These are phyloP conservation scores for Trichophyton rubrum DNA, from an alignment of 2,329 filamentous ascomycete genomes.

Conservation along the genomic window DNA sequence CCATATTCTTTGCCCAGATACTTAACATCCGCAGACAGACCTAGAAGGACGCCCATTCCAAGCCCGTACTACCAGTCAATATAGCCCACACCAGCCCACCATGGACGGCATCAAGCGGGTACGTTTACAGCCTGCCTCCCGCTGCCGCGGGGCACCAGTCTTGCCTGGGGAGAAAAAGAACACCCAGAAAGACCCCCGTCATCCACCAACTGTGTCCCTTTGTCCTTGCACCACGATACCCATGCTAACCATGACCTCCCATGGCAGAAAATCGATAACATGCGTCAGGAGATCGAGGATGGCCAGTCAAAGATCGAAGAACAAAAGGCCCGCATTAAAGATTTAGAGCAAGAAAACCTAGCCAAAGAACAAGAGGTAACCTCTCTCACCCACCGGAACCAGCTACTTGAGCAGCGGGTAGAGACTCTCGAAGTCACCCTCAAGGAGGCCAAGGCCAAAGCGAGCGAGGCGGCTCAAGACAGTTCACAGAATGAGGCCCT, in stretches of 20 bases:
- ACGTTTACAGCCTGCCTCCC: constrained; percentile 30
- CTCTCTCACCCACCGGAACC: constrained; percentile 90
- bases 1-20: background rate
- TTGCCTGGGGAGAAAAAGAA: background rate
- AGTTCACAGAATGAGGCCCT: constrained; percentile 85
- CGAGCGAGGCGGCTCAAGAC: constrained; percentile 68
- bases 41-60: constrained; percentile 3
- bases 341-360: constrained; percentile 85
- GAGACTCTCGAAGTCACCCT: constrained; percentile 80
- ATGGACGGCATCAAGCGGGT: constrained; percentile 92
- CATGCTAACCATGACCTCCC: background rate
- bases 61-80: constrained; percentile 18
- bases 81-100: constrained; percentile 22
- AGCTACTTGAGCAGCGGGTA: constrained; percentile 74
- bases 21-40: background rate
- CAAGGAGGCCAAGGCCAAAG: constrained; percentile 77
- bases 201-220: background rate
- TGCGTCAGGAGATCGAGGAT: constrained; percentile 89
- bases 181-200: background rate
- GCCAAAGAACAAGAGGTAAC: constrained; percentile 97
- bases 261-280: constrained; percentile 37
- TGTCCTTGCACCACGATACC: background rate
- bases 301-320: constrained; percentile 71
- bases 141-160: background rate
- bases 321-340: constrained; percentile 74